Evolutionary conservation across 2,329 filamentous ascomycete species (phyloP).

Genomic region (Verticillium tricorpus): DNA sequence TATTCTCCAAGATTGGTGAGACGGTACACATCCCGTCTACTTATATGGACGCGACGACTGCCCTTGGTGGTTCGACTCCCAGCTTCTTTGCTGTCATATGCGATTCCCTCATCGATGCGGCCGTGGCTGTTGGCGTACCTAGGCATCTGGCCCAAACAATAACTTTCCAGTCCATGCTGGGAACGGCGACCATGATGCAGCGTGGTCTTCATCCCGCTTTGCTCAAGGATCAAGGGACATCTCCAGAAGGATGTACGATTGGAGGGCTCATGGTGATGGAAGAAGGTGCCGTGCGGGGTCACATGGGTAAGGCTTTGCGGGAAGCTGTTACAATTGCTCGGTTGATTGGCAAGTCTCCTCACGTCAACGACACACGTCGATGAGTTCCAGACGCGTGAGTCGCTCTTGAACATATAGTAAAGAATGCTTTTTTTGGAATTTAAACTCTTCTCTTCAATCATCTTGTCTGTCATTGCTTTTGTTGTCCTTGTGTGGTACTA

Average conservation of each 20-base stretch:
- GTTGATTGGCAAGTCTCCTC: conserved; percentile 30
- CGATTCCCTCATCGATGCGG: conserved; percentile 55
- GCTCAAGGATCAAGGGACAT: conserved; percentile 54
- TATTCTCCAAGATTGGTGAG: conserved; percentile 52
- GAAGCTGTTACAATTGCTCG: conserved; percentile 42
- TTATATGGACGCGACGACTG: conserved; percentile 53
- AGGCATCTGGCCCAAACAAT: conserved; percentile 51
- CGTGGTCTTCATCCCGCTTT: conserved; percentile 51
- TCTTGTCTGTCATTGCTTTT: no score
- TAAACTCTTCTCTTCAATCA: no score
- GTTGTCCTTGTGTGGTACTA: no score
- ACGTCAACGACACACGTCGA: conserved; percentile 34
- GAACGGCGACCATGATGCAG: conserved; percentile 48
- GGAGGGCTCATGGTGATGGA: conserved; percentile 55
- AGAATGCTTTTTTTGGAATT: no score
- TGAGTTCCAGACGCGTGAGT: background rate
- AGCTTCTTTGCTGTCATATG: conserved; percentile 56
- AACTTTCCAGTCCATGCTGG: conserved; percentile 56
- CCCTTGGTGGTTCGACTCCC: conserved; percentile 55
- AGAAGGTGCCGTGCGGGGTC: conserved; percentile 46
- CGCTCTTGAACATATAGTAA: no score
- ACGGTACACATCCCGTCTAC: conserved; percentile 44
- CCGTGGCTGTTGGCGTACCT: conserved; percentile 55
- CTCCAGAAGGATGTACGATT: conserved; percentile 58
- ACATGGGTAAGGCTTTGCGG: conserved; percentile 35